Percentiles rank a stretch among this genome's conserved stretches.
These are phyloP conservation scores for Microbotryum lychnidis-dioicae DNA, from an alignment of 1,284 basidiomycete species.

Conservation along the genomic window DNA sequence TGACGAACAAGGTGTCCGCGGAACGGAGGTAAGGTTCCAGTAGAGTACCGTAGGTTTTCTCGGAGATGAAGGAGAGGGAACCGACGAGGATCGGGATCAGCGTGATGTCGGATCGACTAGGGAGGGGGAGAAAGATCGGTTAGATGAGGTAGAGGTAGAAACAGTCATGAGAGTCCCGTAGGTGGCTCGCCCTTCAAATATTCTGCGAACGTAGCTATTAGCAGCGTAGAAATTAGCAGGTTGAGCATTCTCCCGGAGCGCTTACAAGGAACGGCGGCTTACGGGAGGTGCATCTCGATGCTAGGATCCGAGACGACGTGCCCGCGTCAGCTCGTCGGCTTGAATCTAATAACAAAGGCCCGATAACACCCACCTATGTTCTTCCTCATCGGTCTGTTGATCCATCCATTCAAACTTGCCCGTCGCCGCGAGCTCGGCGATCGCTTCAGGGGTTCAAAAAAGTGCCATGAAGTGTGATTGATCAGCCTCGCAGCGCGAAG, in stretches of 20 bases:
- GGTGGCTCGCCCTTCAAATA: slow-evolving; percentile 62
- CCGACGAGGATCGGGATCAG: slow-evolving; percentile 92
- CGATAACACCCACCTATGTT: slow-evolving; percentile 51
- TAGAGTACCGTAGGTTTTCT: slow-evolving; percentile 57
- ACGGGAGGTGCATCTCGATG: slow-evolving; percentile 66
- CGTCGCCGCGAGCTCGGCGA: slow-evolving; percentile 58
- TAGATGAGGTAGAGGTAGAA: too few relatives aligned
- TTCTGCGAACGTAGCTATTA: slow-evolving; percentile 63
- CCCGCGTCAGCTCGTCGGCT: background rate
- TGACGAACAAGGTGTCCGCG: slow-evolving; percentile 73
- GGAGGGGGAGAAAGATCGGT: background rate
- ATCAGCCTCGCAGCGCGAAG: too few relatives aligned
- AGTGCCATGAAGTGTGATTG: background rate
- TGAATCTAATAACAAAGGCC: too few relatives aligned
- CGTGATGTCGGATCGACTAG: slow-evolving; percentile 56
- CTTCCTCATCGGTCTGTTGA: slow-evolving; percentile 69
- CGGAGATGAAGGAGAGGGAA: slow-evolving; percentile 56
- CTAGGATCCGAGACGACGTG: slow-evolving; percentile 42
- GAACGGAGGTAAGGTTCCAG: slow-evolving; percentile 71
- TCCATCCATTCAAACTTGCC: slow-evolving; percentile 66
- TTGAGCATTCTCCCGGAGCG: too few relatives aligned
- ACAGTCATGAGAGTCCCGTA: background rate
- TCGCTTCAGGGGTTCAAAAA: slow-evolving; percentile 47
- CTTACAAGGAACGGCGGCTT: background rate
- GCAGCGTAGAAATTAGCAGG: too few relatives aligned